Base-by-base conservation (phyloP, 2,329 filamentous ascomycete species). In the Knufia fluminis region DNA sequence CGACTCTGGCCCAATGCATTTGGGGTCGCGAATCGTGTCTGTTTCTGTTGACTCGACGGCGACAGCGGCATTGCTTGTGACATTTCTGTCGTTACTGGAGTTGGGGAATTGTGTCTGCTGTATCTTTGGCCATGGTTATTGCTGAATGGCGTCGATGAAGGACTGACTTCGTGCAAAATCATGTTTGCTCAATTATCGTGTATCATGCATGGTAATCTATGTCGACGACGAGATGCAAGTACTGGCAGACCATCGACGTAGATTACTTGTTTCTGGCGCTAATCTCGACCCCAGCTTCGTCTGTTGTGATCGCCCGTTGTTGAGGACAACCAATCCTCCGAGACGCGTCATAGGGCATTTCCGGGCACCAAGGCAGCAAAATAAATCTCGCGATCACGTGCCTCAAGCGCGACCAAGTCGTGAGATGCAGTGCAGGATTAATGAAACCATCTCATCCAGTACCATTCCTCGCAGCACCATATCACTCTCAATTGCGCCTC, bases 21-120 rank as follows among this genome's bases (percentile, higher is more conserved):
- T 31, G 66, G 60, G 33, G 63, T 64, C 38, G 80, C 73, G 61
- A 89, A 79, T 51, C 90, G 73, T 50, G 80, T 78, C 2, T 89
- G 94, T 63, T 87, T 90, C 8, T 88, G 86, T 58, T 88, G 71
- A 45, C 66, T 54, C 20, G 56, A 46, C 7, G 56, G 43, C 7
- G 57, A 55, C 28, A 57, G 54, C 10, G 57, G 54, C n/a, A 56
- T 54, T 7, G 55, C 47, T 14, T 54, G 28, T 16, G 58, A 58
- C 54, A 60, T 52, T 28, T 57, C 54, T 39, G 61, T 60, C 3
- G 80, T 74, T 44, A 71, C 75, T 36, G 84, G 77, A 26, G 86
- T 85, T 19, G 83, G 76, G 14, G 85, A 83, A 71, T 47, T 80
- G 72, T 57, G 80, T 62, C 87, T 79, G 52, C 77, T 75, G 64